Evolutionary conservation across 192 early-diverging fungal genomes (phyloP), one percentile per base, ranked within the genome.

Genomic region (Backusella mclennaniae): DNA sequence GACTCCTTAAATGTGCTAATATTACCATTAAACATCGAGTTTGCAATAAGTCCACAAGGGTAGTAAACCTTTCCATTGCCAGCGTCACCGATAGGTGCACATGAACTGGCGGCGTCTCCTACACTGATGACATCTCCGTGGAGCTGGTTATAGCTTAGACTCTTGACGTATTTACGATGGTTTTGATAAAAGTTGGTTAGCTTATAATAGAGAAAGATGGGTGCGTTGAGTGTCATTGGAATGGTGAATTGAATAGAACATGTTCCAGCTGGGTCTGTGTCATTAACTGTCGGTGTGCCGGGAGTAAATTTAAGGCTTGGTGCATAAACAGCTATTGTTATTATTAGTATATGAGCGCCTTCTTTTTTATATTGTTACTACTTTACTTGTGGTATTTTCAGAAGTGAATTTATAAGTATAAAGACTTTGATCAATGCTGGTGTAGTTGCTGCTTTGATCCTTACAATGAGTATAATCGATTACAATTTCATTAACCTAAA

Each of bases 161-260:
- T 93, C 81, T 97, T 96, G 29, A 98, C 94, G 78, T 99, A 99
- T 69, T 93, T 90, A 49, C 98, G 90, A 76, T 99, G 96, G 87
- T 99, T 99, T 83, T 99, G 98, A 83, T 97, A 99, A 84, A 99
- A 99, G 83, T 97, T 96, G 38, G 97, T 97, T 69, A 99, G 90
- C 63, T 93, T 86, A 78, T 98, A 98, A 84, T 99, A 99, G 67
- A 99, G 75, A 77, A 92, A 99, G 73, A 99, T 92, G 6, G 95
- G 94, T 6, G 90, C 73, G 63, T 87, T 87, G 81, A 99, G 79
- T 39, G 83, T 78, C 71, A 86, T 86, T 2, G 89, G 96, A 80
- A 91, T 75, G 38, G 85, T 91, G 79, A 89, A 95, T 75, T 87
- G 80, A 66, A 99, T 88, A 6, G 87, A 85, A 87, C 98, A 99